Conservation (phyloP, 176 grass and related monocot species). For the Musa schizocarpa region DNA sequence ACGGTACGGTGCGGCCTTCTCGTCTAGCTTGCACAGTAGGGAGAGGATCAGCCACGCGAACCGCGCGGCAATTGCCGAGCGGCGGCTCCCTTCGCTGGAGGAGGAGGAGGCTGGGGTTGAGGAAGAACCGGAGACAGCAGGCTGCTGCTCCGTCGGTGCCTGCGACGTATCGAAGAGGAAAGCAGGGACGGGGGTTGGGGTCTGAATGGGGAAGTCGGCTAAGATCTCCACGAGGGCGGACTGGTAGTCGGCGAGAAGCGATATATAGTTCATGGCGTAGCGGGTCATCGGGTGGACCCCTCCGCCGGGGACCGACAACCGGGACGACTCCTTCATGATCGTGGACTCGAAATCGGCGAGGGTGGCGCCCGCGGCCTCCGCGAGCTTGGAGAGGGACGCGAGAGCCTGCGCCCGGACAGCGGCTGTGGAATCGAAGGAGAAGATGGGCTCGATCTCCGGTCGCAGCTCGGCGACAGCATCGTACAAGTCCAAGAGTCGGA, state of each 20-base stretch:
- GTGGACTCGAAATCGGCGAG: conserved; percentile 40
- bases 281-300: conserved; percentile 46
- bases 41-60: conserved; percentile 30
- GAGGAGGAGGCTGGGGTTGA: neutral
- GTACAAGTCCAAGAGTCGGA: conserved; percentile 62
- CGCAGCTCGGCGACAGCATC: conserved; percentile 21
- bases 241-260: conserved; percentile 52
- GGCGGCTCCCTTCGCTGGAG: neutral
- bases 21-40: conserved; percentile 48
- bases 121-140: neutral
- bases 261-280: conserved; percentile 73
- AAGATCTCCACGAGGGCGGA: conserved; percentile 23
- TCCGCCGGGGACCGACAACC: conserved; percentile 23
- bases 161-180: neutral
- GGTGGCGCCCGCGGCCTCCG: conserved; percentile 12
- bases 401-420: conserved; percentile 6
- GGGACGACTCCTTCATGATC: conserved; percentile 43
- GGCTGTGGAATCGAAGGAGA: conserved; percentile 20
- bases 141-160: neutral
- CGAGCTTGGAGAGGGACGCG: conserved; percentile 12
- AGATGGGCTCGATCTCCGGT: conserved; percentile 29
- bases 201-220: conserved; percentile 5
- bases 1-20: conserved; percentile 42
- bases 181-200: neutral
- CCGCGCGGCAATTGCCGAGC: neutral